phyloP scores from a whole-genome alignment of 208 protist species.

The Phytomonas sp. region DNA sequence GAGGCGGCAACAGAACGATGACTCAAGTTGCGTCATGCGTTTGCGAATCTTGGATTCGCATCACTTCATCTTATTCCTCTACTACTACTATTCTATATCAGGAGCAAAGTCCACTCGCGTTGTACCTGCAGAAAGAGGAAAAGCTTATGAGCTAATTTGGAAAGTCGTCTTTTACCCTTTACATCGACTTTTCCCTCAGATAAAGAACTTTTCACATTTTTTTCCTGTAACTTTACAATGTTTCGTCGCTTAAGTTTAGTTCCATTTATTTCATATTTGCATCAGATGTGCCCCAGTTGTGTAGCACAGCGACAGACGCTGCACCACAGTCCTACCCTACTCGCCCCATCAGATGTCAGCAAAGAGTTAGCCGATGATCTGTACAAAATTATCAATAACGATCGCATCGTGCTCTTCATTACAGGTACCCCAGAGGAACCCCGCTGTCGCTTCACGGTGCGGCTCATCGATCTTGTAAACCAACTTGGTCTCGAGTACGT shows the following conservation, averaged over 20 bases:
- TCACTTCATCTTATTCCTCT: neutral
- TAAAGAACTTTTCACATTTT: neutral
- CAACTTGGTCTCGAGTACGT: constrained; percentile 71
- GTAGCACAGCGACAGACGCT: constrained; percentile 1
- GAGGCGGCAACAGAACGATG: too few relatives aligned
- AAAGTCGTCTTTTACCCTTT: neutral
- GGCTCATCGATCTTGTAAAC: constrained; percentile 72
- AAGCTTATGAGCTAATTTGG: neutral
- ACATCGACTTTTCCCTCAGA: neutral
- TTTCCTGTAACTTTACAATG: neutral
- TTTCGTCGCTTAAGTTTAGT: neutral
- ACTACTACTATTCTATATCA: neutral
- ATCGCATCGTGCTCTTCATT: constrained; percentile 84
- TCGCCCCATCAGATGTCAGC: constrained; percentile 35
- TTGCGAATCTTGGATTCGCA: neutral
- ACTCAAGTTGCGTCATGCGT: neutral
- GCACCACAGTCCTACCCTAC: constrained; percentile 16
- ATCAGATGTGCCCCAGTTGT: neutral
- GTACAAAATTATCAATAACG: constrained; percentile 53
- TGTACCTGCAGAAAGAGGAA: neutral
- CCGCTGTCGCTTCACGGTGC: constrained; percentile 84
- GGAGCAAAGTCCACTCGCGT: neutral
- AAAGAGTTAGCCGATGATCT: constrained; percentile 57
- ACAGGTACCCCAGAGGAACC: constrained; percentile 82
- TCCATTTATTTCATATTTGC: neutral